Base-by-base conservation (phyloP, 176 grass and related monocot species). In the Carex kokanica region DNA sequence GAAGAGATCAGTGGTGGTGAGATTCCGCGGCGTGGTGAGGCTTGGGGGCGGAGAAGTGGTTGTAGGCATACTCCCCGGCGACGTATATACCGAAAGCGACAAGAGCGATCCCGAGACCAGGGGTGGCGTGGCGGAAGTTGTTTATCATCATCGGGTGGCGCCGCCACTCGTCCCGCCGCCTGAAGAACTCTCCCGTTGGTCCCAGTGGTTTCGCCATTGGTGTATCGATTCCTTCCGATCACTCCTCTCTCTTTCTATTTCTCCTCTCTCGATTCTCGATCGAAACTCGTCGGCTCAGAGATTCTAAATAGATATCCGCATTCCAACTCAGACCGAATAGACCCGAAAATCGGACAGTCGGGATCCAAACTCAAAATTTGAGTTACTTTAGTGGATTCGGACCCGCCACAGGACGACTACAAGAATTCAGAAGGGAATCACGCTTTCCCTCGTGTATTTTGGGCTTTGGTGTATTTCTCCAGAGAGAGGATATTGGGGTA, bases 21-120 rank as follows among this genome's bases (percentile, higher is more conserved):
- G 62, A 82, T 29, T 90, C 90, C 52, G 86, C 87, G 85, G 88
- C 88, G 55, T 87, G 51, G 60, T 85, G 86, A 71, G 78, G 45
- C 68, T 84, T 86, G 24, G 90, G 66, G 52, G 82, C 84, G 82
- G 79, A 65, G 74, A 98, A 34, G 68, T 75, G 89, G 86, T 93
- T 95, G 91, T 95, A 98, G 86, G 91, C 86, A 34, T 90, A 86
- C 86, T 98, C 95, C n/a, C 89, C 91, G 57, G 89, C 91, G 80
- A 98, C 83, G 89, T 98, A 98, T 89, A 98, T 86, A 66, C 95
- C 95, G 70, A 95, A 98, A 67, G 95, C 93, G 89, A 98, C 93
- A 83, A 98, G 87, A 47, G 93, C 92, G 84, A 93, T 98, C 83
- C 95, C 95, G 78, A 98, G 89, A 41, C 95, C 95, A 5, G 92